Evolutionary conservation across 2,329 filamentous ascomycete species (phyloP), one percentile per base, ranked within the genome.

Genomic region (Gnomoniopsis sp.): DNA sequence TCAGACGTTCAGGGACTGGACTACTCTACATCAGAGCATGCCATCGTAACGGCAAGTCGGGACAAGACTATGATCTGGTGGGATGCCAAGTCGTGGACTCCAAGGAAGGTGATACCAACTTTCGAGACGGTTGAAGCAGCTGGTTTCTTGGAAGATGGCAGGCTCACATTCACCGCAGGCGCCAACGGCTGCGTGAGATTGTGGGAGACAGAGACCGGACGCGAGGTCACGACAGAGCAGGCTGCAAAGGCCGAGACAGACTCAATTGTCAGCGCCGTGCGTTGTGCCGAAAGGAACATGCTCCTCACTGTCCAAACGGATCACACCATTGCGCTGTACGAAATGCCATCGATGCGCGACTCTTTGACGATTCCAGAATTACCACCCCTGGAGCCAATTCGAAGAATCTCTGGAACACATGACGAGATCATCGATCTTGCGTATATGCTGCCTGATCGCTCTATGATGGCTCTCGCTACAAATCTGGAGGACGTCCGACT

Each of bases 401-500:
- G 90, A 65, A 85, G 91, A 48, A 96, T 99, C 65, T 96, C 93
- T 4, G 96, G 95, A 55, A 97, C 95, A 7, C 92, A 98, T 72
- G 96, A 99, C 71, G 95, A 99, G 72, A 92, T 99, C 54, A 97
- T 99, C 65, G 96, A 99, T 70, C 77, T 99, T 36, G 90, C 88
- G 33, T 97, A 95, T 68, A 79, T 98, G 56, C 85, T 95, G 1
- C 85, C 87, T 0, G 88, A 96, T 66, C 86, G 85, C 58, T 93
- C 91, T 2, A 76, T 96, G 53, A 81, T 99, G 62, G 96, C 95
- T 6, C 78, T 99, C 26, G 95, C 93, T 7, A 98, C 93, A 2
- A 99, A 99, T 71, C 91, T 93, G 0, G 95, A 99, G 74, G 93
- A 96, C 62, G 85, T 99, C 55, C 86, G 93, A 49, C 83, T 99